Base-by-base conservation (phyloP, 148 eudicot species). In the Mesembryanthemum crystallinum region DNA sequence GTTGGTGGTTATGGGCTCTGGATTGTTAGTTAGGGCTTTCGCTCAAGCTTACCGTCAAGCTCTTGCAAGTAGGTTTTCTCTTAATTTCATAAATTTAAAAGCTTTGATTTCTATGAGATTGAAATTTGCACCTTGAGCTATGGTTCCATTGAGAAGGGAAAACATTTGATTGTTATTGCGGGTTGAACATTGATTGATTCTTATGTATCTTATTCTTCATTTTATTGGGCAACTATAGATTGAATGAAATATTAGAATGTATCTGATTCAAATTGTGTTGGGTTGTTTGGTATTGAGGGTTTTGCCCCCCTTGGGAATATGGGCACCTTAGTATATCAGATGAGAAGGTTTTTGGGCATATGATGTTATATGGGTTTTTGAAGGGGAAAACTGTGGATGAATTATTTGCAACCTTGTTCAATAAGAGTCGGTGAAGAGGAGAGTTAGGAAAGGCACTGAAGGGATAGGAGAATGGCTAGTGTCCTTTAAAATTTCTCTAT, bases 41-140 rank as follows among this genome's bases (percentile, higher is more conserved):
- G 83, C 76, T 69, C 92, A 88, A 82, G 95, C 92, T 52, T 90
- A 90, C 29, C 86, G 87, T 45, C 90, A 87, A 83, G 95, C 95
- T 35, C 83, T 90, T 78, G 65, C 86, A 18, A 90, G 95, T 90
- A 82, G 81, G 84, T 79, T 79, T 78, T 69, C 74, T 29, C 13
- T 49, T 29, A 25, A 18, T 7, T 28, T 20, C 8, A 12, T 63
- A 57, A 24, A 14, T 67, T 55, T 21, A 12, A 60, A 20, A 2
- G 20, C 55, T 54, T 45, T 11, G 15, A 57, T 23, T 35, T 32
- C 15, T 25, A 18, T 5, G 17, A 58, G 13, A 35, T 0, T 65
- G 23, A 9, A n/a, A 65, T 65, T 65, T 37, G 47, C 49, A 35
- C 23, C 27, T 65, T 33, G 47, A 64, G 43, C 25, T 20, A 33